phyloP scores from a whole-genome alignment of 2,329 filamentous ascomycete genomes.

The Scorias spongiosa region DNA sequence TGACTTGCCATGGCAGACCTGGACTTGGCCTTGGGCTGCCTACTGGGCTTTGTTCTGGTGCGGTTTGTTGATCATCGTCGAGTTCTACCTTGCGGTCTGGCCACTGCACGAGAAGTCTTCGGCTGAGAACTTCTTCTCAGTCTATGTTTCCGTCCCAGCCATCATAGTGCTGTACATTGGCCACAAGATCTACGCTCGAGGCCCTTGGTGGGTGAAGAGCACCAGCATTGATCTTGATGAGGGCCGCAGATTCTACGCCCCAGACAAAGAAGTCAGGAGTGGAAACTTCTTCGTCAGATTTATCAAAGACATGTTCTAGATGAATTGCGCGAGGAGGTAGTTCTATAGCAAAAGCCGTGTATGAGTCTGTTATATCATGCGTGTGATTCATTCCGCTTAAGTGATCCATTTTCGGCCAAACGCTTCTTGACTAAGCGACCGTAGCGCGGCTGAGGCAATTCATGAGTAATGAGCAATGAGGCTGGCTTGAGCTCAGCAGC shows the following conservation, averaged over 20 bases:
- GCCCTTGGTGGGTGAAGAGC: slow-evolving; percentile 21
- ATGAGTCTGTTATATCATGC: too few relatives aligned
- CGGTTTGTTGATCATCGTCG: slow-evolving; percentile 29
- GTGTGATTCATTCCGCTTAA: too few relatives aligned
- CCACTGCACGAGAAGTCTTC: slow-evolving; percentile 22
- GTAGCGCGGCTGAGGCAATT: too few relatives aligned
- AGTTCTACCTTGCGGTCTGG: slow-evolving; percentile 35
- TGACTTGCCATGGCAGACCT: slow-evolving; percentile 28
- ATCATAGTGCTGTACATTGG: slow-evolving; percentile 29
- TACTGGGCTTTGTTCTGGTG: slow-evolving; percentile 32
- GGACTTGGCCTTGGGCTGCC: slow-evolving; percentile 29
- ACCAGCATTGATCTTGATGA: slow-evolving; percentile 23
- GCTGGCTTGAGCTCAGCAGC: too few relatives aligned
- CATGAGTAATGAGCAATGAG: too few relatives aligned
- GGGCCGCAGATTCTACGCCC: slow-evolving; percentile 14
- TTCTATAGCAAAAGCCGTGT: too few relatives aligned
- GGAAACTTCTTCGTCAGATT: neutral
- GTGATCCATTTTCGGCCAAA: too few relatives aligned
- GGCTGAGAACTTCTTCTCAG: slow-evolving; percentile 32
- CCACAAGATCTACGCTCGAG: slow-evolving; percentile 26
- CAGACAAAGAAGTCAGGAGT: neutral
- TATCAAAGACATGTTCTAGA: neutral
- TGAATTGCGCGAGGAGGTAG: too few relatives aligned
- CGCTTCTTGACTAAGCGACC: too few relatives aligned
- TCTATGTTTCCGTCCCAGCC: slow-evolving; percentile 29